Conservation (phyloP, 352 stramenopile species). For the Globisporangium abappressorium region DNA sequence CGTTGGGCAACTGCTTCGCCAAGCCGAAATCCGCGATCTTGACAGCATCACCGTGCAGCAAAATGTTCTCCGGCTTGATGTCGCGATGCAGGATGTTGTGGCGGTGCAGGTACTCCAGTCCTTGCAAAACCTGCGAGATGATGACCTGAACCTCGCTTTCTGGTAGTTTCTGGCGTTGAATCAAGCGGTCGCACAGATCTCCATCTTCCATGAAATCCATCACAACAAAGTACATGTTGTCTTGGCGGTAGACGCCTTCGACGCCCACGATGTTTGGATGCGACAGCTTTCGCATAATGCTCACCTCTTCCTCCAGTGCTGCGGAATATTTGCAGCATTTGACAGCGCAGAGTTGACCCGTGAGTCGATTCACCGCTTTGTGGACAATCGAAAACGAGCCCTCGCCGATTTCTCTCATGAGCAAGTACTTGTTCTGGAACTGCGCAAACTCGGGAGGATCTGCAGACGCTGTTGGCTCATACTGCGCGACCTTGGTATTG, state of each 20-base stretch:
- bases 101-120: slow-evolving; percentile 60
- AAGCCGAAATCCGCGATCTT: slow-evolving; percentile 83
- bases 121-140: slow-evolving; percentile 57
- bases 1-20: slow-evolving; percentile 54
- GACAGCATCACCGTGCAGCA: slow-evolving; percentile 63
- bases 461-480: slow-evolving; percentile 5
- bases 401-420: slow-evolving; percentile 83
- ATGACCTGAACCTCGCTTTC: slow-evolving; percentile 56
- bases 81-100: slow-evolving; percentile 70
- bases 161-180: slow-evolving; percentile 54
- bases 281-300: slow-evolving; percentile 51
- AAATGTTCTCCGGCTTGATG: slow-evolving; percentile 82
- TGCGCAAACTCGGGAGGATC: slow-evolving; percentile 46
- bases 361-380: slow-evolving; percentile 66
- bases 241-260: slow-evolving; percentile 65
- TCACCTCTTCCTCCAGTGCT: slow-evolving; percentile 67
- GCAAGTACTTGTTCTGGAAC: slow-evolving; percentile 60
- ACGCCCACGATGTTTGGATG: slow-evolving; percentile 70
- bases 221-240: slow-evolving; percentile 78
- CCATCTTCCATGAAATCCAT: slow-evolving; percentile 81
- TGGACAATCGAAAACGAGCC: slow-evolving; percentile 84
- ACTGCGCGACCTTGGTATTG: background rate
- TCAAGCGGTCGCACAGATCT: slow-evolving; percentile 73
- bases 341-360: slow-evolving; percentile 55
- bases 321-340: slow-evolving; percentile 75